Conservation (phyloP, 1,284 basidiomycete species). For the Wallemia hederae region DNA sequence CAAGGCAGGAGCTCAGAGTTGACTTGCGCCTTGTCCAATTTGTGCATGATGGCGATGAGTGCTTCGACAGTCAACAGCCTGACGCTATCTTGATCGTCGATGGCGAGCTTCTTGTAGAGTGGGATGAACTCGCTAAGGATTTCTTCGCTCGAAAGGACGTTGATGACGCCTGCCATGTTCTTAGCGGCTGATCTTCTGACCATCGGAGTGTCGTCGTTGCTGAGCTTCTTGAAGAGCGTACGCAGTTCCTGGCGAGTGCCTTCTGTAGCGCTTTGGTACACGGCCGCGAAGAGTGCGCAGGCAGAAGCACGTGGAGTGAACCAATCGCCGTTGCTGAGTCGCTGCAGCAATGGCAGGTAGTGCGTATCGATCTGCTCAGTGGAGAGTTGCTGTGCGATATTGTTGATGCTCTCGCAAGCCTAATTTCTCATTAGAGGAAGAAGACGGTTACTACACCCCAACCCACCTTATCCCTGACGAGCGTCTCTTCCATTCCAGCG, state of each 20-base stretch:
- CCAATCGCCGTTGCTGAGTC: conserved; percentile 85
- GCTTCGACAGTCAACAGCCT: conserved; percentile 85
- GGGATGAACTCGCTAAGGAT: conserved; percentile 64
- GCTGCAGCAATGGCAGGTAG: conserved; percentile 71
- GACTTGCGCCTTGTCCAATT: conserved; percentile 55
- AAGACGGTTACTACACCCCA: not conserved
- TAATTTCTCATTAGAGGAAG: conserved; percentile 14
- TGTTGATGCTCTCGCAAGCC: conserved; percentile 91
- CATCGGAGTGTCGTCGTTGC: conserved; percentile 94
- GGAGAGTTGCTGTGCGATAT: conserved; percentile 52
- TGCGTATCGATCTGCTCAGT: conserved; percentile 58
- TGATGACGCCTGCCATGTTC: conserved; percentile 31
- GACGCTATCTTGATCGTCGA: conserved; percentile 95
- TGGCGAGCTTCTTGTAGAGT: conserved; percentile 75
- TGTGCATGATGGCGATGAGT: conserved; percentile 68
- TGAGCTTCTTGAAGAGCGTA: conserved; percentile 53
- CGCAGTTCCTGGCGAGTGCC: conserved; percentile 64
- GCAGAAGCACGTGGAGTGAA: conserved; percentile 97
- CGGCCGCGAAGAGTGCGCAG: conserved; percentile 75
- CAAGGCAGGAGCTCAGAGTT: conserved; percentile 61
- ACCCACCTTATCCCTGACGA: conserved; percentile 83
- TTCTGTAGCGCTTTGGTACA: conserved; percentile 48
- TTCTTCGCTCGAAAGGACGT: not conserved
- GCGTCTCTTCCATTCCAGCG: conserved; percentile 87
- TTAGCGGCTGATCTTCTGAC: conserved; percentile 87